Evolutionary conservation across 805 yeast genomes (phyloP), one percentile per base, ranked within the genome.

Genomic region (Myxozyma udenii): DNA sequence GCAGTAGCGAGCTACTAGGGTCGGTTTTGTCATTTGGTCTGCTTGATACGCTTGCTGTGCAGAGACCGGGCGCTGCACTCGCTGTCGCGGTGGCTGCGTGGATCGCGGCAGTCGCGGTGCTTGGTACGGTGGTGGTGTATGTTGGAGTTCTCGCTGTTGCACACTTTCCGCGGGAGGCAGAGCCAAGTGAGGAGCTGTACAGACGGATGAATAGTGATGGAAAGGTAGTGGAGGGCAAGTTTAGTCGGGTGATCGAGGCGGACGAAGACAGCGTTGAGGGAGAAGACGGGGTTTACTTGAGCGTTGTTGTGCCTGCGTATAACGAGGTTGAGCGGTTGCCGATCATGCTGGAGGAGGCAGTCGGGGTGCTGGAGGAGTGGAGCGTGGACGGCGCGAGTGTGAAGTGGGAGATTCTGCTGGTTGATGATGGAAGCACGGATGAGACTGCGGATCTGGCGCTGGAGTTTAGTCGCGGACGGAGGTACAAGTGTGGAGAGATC

Each of bases 391-490:
- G 37, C 6, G 48, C 57, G 2, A 57, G 65, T 1, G 63, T 68
- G 41, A 61, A 72, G 53, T 88, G 79, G 76, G 98, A 93, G 69
- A 79, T 93, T 43, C 52, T 93, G 24, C 75, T 93, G 19, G 90
- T 93, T 14, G 98, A 93, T 70, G 98, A 93, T 69, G 96, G 96
- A 3, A 86, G 95, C 3, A 73, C 65, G 37, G 98, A 93, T 69
- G 82, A 83, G 2, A 91, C 98, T 0, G 78, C 81, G 14, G 77
- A 78, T 25, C 84, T 74, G 63, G 95, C 95, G 11, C 65, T 93
- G 36, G 66, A 74, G n/a, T 75, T 85, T 66, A 77, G 80, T 1
- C 22, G 41, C 22, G 66, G 72, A 2, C 67, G 82, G 33, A 51
- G 66, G 33, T 30, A 55, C 12, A 25, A 22, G 12, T 83, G 87